Evolutionary conservation across 192 early-diverging fungal genomes (phyloP).

Genomic region (Coemansia sp.): DNA sequence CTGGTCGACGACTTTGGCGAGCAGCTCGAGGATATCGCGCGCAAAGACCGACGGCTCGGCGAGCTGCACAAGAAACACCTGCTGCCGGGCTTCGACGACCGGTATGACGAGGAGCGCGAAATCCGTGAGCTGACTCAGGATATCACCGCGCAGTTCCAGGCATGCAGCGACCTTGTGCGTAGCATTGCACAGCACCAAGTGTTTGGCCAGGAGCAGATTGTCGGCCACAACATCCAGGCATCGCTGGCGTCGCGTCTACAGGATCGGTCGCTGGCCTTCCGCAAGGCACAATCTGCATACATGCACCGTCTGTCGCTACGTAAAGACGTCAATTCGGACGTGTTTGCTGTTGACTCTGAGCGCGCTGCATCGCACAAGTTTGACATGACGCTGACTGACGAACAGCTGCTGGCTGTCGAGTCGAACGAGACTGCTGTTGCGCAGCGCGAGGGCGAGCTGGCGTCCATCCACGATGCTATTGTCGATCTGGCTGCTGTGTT

Average conservation of each 20-base stretch:
- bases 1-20: constrained; percentile 85
- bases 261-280: constrained; percentile 75
- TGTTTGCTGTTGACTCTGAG: constrained; percentile 45
- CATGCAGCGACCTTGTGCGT: constrained; percentile 77
- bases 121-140: constrained; percentile 82
- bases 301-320: constrained; percentile 64
- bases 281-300: constrained; percentile 86
- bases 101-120: constrained; percentile 69
- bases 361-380: constrained; percentile 41
- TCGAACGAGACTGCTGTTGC: constrained; percentile 75
- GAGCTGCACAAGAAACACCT: constrained; percentile 84
- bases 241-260: constrained; percentile 88
- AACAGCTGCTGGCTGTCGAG: constrained; percentile 75
- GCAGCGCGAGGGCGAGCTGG: constrained; percentile 89
- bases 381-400: constrained; percentile 74
- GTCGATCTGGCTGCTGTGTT: constrained; percentile 87
- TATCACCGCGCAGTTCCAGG: constrained; percentile 88
- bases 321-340: constrained; percentile 48
- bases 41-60: constrained; percentile 65
- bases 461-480: constrained; percentile 90
- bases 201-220: constrained; percentile 62
- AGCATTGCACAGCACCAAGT: constrained; percentile 60
- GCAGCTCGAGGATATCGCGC: constrained; percentile 63
- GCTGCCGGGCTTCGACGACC: constrained; percentile 93
- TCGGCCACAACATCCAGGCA: constrained; percentile 85